Conservation (phyloP, 495 filamentous ascomycete species). For the Corynascus novoguineensis region DNA sequence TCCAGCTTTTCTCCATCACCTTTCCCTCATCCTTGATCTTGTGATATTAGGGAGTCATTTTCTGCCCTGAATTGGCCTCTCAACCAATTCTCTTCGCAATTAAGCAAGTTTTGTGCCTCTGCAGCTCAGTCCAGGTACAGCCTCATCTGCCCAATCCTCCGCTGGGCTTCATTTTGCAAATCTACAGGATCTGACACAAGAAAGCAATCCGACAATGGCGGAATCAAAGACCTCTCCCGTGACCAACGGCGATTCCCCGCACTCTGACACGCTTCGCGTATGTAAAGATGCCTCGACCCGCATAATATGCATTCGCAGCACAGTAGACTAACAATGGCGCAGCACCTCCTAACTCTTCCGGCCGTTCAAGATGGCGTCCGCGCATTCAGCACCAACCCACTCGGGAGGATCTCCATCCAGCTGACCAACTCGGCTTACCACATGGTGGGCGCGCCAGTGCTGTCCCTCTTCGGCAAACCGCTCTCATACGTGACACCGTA, state of each 20-base stretch:
- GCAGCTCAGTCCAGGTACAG: no score
- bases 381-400: slow-evolving; percentile 70
- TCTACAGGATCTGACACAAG: slow-evolving; percentile 17
- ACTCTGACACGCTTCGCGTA: slow-evolving; percentile 28
- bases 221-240: slow-evolving; percentile 11
- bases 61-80: neutral
- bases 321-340: slow-evolving; percentile 8
- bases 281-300: neutral
- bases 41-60: neutral
- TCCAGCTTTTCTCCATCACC: neutral
- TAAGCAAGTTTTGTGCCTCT: no score
- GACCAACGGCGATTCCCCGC: slow-evolving; percentile 29
- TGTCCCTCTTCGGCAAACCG: slow-evolving; percentile 71
- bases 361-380: slow-evolving; percentile 72
- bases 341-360: slow-evolving; percentile 86
- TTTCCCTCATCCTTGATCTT: neutral
- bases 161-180: no score
- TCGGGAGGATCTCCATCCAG: slow-evolving; percentile 74
- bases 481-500: slow-evolving; percentile 77
- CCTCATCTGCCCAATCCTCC: no score
- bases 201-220: slow-evolving; percentile 19
- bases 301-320: neutral
- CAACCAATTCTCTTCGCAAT: no score
- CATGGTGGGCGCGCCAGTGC: slow-evolving; percentile 58
- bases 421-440: slow-evolving; percentile 63